Percentiles rank a stretch among this genome's conserved stretches.
phyloP scores from a whole-genome alignment of 768 basidiomycete species.

The Mycena albidolilacea region DNA sequence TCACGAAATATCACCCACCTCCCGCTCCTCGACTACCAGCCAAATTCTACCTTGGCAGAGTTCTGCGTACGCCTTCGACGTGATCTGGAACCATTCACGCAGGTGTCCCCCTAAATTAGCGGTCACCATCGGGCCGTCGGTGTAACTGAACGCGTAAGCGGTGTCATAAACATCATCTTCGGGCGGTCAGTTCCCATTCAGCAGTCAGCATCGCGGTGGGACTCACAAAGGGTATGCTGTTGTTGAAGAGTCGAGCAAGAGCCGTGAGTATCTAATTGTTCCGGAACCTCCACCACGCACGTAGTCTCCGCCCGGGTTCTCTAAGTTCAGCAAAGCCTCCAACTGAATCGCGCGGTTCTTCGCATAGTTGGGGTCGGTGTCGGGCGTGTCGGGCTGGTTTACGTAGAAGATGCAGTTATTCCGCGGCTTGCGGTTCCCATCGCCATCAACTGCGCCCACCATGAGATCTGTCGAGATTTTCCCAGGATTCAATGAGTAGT shows the following conservation, averaged over 20 bases:
- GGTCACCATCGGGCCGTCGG: slow-evolving; percentile 10
- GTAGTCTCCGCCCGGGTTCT: slow-evolving; percentile 10
- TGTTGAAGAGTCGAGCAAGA: too few species aligned
- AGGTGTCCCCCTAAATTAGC: background rate
- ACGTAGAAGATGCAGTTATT: slow-evolving; percentile 25
- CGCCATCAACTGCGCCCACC: background rate
- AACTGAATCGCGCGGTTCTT: slow-evolving; percentile 15
- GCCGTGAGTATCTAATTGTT: too few species aligned
- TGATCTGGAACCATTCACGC: slow-evolving; percentile 5
- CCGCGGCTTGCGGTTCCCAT: slow-evolving; percentile 6
- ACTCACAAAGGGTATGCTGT: slow-evolving; percentile 29
- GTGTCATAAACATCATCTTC: slow-evolving; percentile 23
- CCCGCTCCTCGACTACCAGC: slow-evolving; percentile 6
- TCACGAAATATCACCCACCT: background rate
- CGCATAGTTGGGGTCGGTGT: slow-evolving; percentile 12
- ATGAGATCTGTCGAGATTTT: slow-evolving; percentile 1
- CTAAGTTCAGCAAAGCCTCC: slow-evolving; percentile 4
- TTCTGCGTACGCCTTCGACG: background rate
- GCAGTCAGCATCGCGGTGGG: background rate
- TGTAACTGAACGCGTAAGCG: slow-evolving; percentile 17
- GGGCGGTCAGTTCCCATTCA: background rate
- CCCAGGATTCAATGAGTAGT: background rate
- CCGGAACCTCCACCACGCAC: background rate
- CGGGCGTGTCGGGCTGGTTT: background rate
- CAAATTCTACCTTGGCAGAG: background rate